phyloP scores from a whole-genome alignment of 1,284 basidiomycete genomes.

The Neolentinus lepideus region DNA sequence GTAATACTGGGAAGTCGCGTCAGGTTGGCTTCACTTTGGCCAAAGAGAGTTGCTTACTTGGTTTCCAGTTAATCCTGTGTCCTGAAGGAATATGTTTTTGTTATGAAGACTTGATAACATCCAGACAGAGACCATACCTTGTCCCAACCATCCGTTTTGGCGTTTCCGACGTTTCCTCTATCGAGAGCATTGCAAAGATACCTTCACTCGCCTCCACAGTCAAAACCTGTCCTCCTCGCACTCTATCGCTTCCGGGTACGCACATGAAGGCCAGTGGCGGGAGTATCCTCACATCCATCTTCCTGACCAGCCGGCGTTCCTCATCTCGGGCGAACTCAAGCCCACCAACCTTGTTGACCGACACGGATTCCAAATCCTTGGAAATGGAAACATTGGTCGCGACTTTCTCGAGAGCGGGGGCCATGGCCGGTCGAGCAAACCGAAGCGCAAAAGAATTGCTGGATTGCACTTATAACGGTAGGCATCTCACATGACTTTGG shows the following conservation, averaged over 20 bases:
- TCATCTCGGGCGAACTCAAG: constrained; percentile 20
- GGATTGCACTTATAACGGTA: background rate
- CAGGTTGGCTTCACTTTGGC: background rate
- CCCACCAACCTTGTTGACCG: background rate
- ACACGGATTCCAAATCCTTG: constrained; percentile 4
- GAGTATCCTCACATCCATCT: constrained; percentile 27
- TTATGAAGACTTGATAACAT: background rate
- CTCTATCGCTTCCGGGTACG: constrained; percentile 3
- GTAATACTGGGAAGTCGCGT: constrained; percentile 22
- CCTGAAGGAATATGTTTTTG: background rate
- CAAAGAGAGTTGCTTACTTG: background rate
- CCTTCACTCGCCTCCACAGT: constrained; percentile 19
- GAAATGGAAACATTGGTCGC: background rate
- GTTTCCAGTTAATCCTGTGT: background rate
- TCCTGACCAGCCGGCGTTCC: constrained; percentile 17
- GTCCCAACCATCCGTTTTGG: constrained; percentile 43
- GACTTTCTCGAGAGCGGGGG: background rate
- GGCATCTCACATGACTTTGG: background rate
- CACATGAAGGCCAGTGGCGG: constrained; percentile 36
- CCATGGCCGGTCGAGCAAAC: background rate
- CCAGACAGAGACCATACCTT: constrained; percentile 19
- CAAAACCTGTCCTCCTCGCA: background rate
- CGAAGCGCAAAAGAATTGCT: background rate
- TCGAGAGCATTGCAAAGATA: constrained; percentile 45
- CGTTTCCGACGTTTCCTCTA: constrained; percentile 49